A percentile compares a stretch with the other conserved stretches of the same genome.
Evolutionary conservation across 441 rosid species (phyloP).

Genomic region (Gossypium schwendimanii): DNA sequence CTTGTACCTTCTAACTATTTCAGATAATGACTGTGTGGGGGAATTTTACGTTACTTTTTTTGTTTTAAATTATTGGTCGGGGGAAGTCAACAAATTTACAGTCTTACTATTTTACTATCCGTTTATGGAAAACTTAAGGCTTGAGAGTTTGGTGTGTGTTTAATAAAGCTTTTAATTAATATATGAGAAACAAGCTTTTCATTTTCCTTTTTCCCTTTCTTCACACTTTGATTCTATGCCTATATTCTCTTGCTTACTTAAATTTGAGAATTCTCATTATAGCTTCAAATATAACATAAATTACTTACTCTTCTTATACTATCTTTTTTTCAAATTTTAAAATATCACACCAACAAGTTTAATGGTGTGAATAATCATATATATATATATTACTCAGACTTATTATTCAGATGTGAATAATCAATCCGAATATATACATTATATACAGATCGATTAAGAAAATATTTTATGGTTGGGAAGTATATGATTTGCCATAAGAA

Average conservation of each 20-base stretch:
- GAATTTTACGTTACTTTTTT: background rate
- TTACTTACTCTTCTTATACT: too few relatives aligned
- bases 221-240: slow-evolving; percentile 27
- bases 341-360: too few relatives aligned
- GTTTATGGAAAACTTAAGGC: background rate
- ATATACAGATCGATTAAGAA: too few relatives aligned
- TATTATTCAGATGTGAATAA: too few relatives aligned
- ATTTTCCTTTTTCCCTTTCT: slow-evolving; percentile 4
- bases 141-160: background rate
- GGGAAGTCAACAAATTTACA: slow-evolving; percentile 21
- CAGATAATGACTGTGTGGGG: slow-evolving; percentile 16
- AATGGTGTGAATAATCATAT: too few relatives aligned
- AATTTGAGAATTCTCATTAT: background rate
- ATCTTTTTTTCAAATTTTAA: too few relatives aligned
- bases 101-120: background rate
- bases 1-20: slow-evolving; percentile 18
- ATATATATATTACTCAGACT: too few relatives aligned
- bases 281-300: too few relatives aligned
- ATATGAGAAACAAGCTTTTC: background rate
- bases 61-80: background rate
- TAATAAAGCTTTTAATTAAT: background rate
- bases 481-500: too few relatives aligned
- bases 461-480: too few relatives aligned
- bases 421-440: too few relatives aligned
- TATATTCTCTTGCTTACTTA: background rate